Base-by-base conservation (phyloP, 2,329 filamentous ascomycete species). In the Sclerotiophoma versabilis region DNA sequence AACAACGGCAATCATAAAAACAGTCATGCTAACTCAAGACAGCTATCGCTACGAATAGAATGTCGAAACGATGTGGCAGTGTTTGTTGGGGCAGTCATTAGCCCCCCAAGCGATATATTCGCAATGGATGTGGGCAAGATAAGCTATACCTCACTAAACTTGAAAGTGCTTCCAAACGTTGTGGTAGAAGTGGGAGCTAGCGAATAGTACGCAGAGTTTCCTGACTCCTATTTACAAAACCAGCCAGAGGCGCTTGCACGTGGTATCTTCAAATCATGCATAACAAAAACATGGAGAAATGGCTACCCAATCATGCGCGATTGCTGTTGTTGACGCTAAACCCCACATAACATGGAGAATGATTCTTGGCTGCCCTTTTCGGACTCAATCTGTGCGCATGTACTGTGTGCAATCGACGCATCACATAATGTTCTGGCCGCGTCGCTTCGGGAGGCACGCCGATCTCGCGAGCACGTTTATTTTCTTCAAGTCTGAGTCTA, bases 311-410 rank as follows among this genome's bases (percentile, higher is more conserved):
- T 47, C 30, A 44, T 41, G 15, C 12, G 12, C 17, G 15, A 8
- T 5, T 9, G 0, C 3, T 12, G 8, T 27, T 11, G 8, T 14
- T 23, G 17, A 49, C 45, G 34, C 50, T 54, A 54, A 26, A 15
- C 32, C 32, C 15, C 19, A 26, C 15, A 23, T 10, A 34, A 22
- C 30, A 46, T 32, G 10, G 17, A 14, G 33, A n/a, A 3, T 54
- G 51, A 54, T 39, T 49, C 51, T 54, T 49, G 45, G 45, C 51
- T 54, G 22, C 51, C 51, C 5, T 23, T 45, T 44, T 54, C 2
- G 25, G 32, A 37, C 7, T 26, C 19, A n/a, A 27, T 22, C 39
- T 43, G 33, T 38, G 34, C 33, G 17, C 32, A 11, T 11, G 29
- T 23, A 12, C 14, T 15, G 30, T 10, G 25, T 26, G 26, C 27